These are phyloP conservation scores for Durotheca rogersii DNA, from an alignment of 495 filamentous ascomycete genomes.

Conservation along the genomic window DNA sequence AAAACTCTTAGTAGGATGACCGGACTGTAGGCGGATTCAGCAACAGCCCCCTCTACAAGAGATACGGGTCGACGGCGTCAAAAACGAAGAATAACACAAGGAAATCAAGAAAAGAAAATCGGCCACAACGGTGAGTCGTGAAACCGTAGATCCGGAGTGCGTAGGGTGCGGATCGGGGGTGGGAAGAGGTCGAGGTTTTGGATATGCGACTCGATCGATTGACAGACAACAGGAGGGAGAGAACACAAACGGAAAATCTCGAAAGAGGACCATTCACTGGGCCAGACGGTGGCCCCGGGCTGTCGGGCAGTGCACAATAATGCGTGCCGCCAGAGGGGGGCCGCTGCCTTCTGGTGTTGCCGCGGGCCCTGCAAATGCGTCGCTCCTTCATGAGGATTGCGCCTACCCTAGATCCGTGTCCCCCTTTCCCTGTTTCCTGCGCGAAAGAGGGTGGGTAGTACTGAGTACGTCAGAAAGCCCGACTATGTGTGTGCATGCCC, in stretches of 20 bases:
- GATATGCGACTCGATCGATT: constrained; percentile 20
- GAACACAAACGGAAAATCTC: constrained; percentile 2
- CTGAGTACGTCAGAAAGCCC: no score
- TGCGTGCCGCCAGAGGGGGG: no score
- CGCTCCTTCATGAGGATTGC: constrained; percentile 18
- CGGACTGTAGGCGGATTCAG: background rate
- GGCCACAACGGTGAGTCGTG: constrained; percentile 24
- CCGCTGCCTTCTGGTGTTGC: constrained; percentile 4
- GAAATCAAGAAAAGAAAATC: constrained; percentile 27
- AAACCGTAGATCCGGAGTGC: constrained; percentile 25
- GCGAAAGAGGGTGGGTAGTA: no score
- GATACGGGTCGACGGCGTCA: constrained; percentile 15
- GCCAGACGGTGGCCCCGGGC: constrained; percentile 24
- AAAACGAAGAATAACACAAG: constrained; percentile 26
- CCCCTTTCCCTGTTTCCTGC: background rate
- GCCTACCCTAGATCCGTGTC: background rate
- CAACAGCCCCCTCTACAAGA: background rate
- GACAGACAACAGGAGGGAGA: constrained; percentile 9
- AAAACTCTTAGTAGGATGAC: background rate
- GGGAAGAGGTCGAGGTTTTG: constrained; percentile 22
- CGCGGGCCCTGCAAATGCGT: constrained; percentile 19
- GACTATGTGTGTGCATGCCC: no score
- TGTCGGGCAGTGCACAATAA: constrained; percentile 15
- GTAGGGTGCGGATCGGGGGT: constrained; percentile 11
- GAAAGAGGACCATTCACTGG: constrained; percentile 4